Conservation (phyloP, 257 asterid genomes). For the Nicotiana otophora region DNA sequence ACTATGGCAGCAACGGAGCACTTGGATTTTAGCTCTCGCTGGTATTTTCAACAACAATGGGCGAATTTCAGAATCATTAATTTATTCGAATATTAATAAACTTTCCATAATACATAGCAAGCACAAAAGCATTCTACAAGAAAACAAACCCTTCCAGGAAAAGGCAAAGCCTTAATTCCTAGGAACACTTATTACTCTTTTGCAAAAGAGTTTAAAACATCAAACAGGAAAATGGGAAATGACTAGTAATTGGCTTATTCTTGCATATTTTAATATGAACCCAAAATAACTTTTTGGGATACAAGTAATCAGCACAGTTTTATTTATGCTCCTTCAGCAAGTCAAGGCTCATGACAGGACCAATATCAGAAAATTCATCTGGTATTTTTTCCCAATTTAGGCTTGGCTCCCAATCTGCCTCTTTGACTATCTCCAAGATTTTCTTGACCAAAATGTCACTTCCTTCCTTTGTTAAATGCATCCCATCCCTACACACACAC, state of each 20-base stretch:
- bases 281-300: not conserved
- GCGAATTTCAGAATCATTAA: no score
- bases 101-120: no score
- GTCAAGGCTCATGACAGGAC: not conserved
- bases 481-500: not conserved
- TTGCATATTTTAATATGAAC: not conserved
- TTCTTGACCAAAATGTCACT: not conserved
- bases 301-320: not conserved
- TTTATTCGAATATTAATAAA: no score
- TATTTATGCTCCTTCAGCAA: not conserved
- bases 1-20: no score
- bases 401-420: conserved; percentile 3
- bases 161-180: not conserved
- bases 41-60: no score
- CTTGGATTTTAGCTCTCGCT: no score
- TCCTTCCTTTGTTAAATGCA: not conserved
- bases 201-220: not conserved
- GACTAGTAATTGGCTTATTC: not conserved
- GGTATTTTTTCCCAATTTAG: not conserved
- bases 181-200: not conserved
- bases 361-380: not conserved
- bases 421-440: not conserved
- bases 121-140: no score
- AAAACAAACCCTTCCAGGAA: no score
- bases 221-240: not conserved